These are phyloP conservation scores for Chalaropsis thielavioides DNA, from an alignment of 2,329 filamentous ascomycete species.

Conservation along the genomic window DNA sequence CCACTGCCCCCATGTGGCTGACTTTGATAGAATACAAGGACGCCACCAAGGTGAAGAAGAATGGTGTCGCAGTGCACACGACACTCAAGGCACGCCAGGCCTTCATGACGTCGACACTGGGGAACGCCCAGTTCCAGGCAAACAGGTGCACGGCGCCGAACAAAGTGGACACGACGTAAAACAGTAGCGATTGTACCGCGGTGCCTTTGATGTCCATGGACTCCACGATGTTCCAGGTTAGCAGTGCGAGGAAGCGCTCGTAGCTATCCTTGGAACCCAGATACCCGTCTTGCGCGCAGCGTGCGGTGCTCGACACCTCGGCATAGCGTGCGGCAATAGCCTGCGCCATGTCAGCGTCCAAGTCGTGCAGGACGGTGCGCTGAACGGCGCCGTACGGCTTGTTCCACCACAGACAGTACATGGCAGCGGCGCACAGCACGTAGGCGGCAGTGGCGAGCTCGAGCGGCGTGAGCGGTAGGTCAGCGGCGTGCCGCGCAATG, in stretches of 20 bases:
- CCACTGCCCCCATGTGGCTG: not conserved
- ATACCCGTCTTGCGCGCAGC: not conserved
- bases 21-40: not conserved
- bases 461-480: conserved; percentile 26
- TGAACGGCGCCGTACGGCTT: conserved; percentile 22
- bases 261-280: not conserved
- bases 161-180: not conserved
- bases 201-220: not conserved
- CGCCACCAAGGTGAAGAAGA: not conserved
- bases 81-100: not conserved
- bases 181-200: not conserved
- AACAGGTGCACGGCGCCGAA: conserved; percentile 4
- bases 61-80: not conserved
- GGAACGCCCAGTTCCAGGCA: conserved; percentile 1
- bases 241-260: not conserved
- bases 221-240: not conserved
- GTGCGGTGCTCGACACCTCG: not conserved
- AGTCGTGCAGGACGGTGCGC: conserved; percentile 7
- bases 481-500: conserved; percentile 23
- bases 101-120: not conserved
- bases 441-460: conserved; percentile 26
- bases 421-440: conserved; percentile 24
- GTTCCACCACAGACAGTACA: conserved; percentile 25
- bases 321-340: not conserved
- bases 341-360: not conserved